Evolutionary conservation across 768 basidiomycete species (phyloP).

Genomic region (Thelephora ganbajun): DNA sequence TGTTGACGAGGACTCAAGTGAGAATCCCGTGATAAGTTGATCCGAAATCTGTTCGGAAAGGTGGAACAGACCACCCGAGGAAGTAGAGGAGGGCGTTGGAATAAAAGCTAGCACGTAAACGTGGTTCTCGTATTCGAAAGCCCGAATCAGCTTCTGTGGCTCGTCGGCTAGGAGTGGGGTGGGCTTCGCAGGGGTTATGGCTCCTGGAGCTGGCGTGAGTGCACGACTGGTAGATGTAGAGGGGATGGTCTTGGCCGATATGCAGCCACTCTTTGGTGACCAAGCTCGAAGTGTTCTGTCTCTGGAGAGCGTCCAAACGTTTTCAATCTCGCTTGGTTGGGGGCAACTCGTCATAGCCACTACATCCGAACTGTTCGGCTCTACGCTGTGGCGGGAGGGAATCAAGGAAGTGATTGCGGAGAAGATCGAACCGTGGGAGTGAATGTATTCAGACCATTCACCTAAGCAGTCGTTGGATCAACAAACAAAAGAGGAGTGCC

Average conservation of each 20-base stretch:
- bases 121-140: constrained; percentile 32
- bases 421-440: constrained; percentile 53
- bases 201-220: constrained; percentile 18
- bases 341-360: constrained; percentile 61
- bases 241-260: constrained; percentile 45
- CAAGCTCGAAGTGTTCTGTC: constrained; percentile 78
- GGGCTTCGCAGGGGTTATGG: constrained; percentile 20
- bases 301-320: constrained; percentile 77
- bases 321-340: constrained; percentile 60
- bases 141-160: constrained; percentile 48
- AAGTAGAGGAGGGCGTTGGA: constrained; percentile 46
- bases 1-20: constrained; percentile 33
- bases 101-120: constrained; percentile 54
- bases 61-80: constrained; percentile 72
- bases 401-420: constrained; percentile 55
- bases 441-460: constrained; percentile 55
- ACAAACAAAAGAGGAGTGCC: background rate
- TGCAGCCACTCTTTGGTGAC: constrained; percentile 64
- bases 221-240: constrained; percentile 19
- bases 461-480: constrained; percentile 26
- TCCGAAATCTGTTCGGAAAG: constrained; percentile 44
- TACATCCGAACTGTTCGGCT: constrained; percentile 40
- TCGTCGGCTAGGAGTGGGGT: constrained; percentile 43
- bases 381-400: constrained; percentile 32
- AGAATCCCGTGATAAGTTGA: constrained; percentile 38